phyloP scores from a whole-genome alignment of 2,329 filamentous ascomycete genomes.

The Xylaria sp. region DNA sequence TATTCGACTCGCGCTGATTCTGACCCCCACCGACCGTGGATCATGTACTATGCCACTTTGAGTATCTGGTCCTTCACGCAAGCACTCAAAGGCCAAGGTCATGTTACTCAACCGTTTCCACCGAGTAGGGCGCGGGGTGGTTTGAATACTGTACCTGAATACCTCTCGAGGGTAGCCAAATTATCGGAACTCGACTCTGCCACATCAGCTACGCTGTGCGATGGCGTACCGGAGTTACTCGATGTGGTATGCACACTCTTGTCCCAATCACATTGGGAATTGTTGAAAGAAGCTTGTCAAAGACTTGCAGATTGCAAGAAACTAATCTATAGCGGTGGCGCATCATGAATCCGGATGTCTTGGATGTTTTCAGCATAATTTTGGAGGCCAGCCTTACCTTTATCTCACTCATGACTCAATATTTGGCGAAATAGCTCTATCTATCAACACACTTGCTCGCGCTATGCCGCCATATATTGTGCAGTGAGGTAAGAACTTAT shows the following conservation, averaged over 20 bases:
- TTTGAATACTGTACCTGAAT: conserved; percentile 53
- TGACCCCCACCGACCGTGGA: conserved; percentile 87
- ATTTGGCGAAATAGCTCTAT: not conserved
- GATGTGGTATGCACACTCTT: conserved; percentile 57
- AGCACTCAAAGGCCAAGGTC: conserved; percentile 70
- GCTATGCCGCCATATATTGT: not conserved
- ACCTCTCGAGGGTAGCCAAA: conserved; percentile 72
- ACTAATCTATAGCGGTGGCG: conserved; percentile 46
- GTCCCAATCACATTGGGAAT: conserved; percentile 66
- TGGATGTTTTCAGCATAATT: not conserved
- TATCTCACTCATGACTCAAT: conserved; percentile 6
- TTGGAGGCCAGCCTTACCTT: not conserved
- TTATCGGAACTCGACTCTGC: conserved; percentile 75
- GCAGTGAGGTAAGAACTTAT: conserved; percentile 1
- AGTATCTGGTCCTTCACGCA: conserved; percentile 91
- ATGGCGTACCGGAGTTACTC: conserved; percentile 58
- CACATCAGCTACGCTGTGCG: conserved; percentile 73
- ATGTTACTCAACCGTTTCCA: conserved; percentile 58
- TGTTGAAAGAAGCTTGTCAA: conserved; percentile 79
- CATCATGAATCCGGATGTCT: conserved; percentile 34
- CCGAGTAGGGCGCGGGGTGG: conserved; percentile 38
- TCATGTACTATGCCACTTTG: conserved; percentile 86
- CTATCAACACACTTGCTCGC: not conserved
- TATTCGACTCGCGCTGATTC: conserved; percentile 83
- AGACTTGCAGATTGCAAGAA: conserved; percentile 77